These are phyloP conservation scores for Aspergillus candidus DNA, from an alignment of 2,329 filamentous ascomycete species.

Conservation along the genomic window DNA sequence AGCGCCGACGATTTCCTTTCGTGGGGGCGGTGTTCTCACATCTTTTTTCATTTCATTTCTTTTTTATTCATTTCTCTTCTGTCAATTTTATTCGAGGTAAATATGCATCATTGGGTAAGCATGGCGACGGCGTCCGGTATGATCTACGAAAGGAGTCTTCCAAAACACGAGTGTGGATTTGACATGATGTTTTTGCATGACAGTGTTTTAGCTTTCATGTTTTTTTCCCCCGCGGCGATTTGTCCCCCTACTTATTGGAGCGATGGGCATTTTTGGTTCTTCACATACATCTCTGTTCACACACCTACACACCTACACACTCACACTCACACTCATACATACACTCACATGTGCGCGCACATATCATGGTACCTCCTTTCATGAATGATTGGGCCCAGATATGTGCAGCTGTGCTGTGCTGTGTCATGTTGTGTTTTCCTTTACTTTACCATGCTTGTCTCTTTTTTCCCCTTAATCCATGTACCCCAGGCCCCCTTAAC, in stretches of 20 bases:
- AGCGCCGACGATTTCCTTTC: conserved; percentile 6
- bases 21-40: conserved; percentile 8
- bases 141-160: conserved; percentile 13
- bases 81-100: conserved; percentile 8
- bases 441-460: conserved; percentile 8
- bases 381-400: not conserved
- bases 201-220: conserved; percentile 7
- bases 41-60: conserved; percentile 11
- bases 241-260: conserved; percentile 10
- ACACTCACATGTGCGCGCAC: not conserved
- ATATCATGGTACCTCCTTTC: not conserved
- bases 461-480: conserved; percentile 4
- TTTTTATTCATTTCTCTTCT: conserved; percentile 8
- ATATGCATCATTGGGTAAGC: conserved; percentile 25
- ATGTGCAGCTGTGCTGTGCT: not conserved
- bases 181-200: conserved; percentile 20
- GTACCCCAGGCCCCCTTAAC: not conserved
- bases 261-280: conserved; percentile 5
- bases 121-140: conserved; percentile 25
- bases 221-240: conserved; percentile 4
- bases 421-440: conserved; percentile 1
- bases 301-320: too few relatives aligned
- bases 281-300: conserved; percentile 1
- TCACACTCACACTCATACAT: too few relatives aligned
- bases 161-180: conserved; percentile 15